Evolutionary conservation across 108 stramenopile genomes (phyloP).

Genomic region (Fragilariopsis cylindrus): DNA sequence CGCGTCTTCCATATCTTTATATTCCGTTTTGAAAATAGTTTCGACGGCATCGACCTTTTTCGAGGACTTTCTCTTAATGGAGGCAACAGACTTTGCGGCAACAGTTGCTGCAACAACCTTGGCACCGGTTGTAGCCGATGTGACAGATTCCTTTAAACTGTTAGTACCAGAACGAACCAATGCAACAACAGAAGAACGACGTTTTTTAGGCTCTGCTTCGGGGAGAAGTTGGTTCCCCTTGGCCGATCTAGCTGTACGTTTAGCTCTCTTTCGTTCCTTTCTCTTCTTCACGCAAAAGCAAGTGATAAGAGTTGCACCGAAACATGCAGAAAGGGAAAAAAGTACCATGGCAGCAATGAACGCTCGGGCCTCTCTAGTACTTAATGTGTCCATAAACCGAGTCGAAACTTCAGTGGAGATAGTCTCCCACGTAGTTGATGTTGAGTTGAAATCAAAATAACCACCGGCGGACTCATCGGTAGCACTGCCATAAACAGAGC

Average conservation of each 20-base stretch:
- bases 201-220: neutral
- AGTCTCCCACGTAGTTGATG: neutral
- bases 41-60: neutral
- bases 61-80: neutral
- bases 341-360: slow-evolving; percentile 13
- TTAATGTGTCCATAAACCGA: neutral
- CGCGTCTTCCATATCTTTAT: neutral
- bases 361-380: neutral
- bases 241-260: neutral
- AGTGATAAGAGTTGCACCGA: neutral
- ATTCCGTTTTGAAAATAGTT: neutral
- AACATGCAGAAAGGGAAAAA: neutral
- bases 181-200: neutral
- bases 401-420: neutral
- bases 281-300: neutral
- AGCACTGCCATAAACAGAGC: neutral
- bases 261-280: neutral
- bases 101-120: slow-evolving; percentile 3
- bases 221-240: neutral
- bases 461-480: neutral
- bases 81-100: neutral
- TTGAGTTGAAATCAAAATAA: neutral
- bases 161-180: neutral
- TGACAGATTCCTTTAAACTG: neutral
- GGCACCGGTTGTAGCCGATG: neutral